These are phyloP conservation scores for Xylariaceae sp. DNA, from an alignment of 2,329 filamentous ascomycete species.

Conservation along the genomic window DNA sequence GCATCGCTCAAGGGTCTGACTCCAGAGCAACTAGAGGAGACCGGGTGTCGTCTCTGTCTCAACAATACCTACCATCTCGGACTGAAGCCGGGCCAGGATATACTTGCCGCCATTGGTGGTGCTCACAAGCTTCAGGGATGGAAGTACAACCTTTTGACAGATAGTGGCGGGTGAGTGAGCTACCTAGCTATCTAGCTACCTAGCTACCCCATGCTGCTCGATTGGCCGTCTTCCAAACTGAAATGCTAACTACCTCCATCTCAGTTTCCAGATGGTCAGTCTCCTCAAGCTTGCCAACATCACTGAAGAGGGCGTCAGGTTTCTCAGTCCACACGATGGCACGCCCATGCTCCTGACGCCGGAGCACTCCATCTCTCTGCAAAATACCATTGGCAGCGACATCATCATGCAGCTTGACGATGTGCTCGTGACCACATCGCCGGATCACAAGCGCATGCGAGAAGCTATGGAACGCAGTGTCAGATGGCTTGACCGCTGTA, in stretches of 20 bases:
- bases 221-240: conserved; percentile 22
- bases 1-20: conserved; percentile 93
- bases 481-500: conserved; percentile 93
- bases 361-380: conserved; percentile 91
- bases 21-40: conserved; percentile 83
- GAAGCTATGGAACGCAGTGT: conserved; percentile 94
- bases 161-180: conserved; percentile 58
- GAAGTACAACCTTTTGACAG: conserved; percentile 89
- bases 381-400: conserved; percentile 96
- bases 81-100: conserved; percentile 86
- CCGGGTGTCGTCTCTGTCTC: conserved; percentile 81
- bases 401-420: conserved; percentile 99
- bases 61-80: conserved; percentile 99
- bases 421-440: conserved; percentile 92
- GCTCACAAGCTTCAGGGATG: conserved; percentile 94
- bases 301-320: conserved; percentile 91
- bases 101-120: conserved; percentile 80
- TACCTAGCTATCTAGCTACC: no score
- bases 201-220: conserved; percentile 22
- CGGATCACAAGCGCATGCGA: conserved; percentile 78
- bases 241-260: conserved; percentile 7
- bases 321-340: conserved; percentile 93
- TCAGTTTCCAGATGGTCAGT: conserved; percentile 97
- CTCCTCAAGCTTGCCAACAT: conserved; percentile 87
- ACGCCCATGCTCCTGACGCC: conserved; percentile 94